These are phyloP conservation scores for Coprinellus micaceus DNA, from an alignment of 768 basidiomycete species.

Conservation along the genomic window DNA sequence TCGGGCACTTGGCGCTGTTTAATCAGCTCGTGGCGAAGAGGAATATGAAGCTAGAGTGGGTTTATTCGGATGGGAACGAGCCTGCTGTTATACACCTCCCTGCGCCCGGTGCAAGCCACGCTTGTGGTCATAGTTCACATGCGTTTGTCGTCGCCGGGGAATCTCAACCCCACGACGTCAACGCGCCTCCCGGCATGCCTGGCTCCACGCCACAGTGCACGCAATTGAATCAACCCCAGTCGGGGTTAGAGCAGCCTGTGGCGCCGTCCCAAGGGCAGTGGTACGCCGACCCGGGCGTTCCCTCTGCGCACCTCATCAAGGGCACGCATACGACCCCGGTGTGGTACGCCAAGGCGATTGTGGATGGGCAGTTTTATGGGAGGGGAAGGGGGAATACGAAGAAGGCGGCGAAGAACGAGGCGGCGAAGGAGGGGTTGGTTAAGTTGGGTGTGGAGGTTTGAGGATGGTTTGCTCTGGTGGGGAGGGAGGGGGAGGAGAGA, in stretches of 20 bases:
- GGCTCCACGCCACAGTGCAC: no score
- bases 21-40: constrained; percentile 70
- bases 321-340: constrained; percentile 68
- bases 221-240: no score
- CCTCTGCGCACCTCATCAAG: constrained; percentile 25
- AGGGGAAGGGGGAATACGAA: constrained; percentile 69
- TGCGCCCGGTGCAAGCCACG: not conserved
- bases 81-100: not conserved
- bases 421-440: constrained; percentile 69
- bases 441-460: constrained; percentile 46
- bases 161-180: no score
- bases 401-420: constrained; percentile 76
- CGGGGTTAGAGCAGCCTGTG: no score
- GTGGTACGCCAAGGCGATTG: constrained; percentile 65
- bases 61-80: constrained; percentile 44
- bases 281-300: constrained; percentile 18
- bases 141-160: constrained; percentile 5
- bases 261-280: constrained; percentile 3
- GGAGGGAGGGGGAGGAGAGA: no score
- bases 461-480: not conserved
- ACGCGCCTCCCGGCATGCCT: no score
- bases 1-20: constrained; percentile 74
- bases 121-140: not conserved
- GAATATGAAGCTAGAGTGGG: constrained; percentile 64
- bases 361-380: constrained; percentile 59